phyloP scores from a whole-genome alignment of 2,329 filamentous ascomycete species.

The Fusarium sulawesiense region DNA sequence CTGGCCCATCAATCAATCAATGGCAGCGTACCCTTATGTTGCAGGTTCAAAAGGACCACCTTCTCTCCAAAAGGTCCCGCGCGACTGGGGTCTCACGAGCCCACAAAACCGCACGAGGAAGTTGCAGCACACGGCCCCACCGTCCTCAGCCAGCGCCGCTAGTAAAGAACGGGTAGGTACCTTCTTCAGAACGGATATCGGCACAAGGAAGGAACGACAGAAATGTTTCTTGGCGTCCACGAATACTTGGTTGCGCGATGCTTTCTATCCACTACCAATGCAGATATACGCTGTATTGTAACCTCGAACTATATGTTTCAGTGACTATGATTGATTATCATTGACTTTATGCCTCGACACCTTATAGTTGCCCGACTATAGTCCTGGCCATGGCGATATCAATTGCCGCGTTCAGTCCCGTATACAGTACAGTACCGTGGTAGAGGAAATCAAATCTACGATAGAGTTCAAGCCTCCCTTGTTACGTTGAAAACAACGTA shows the following conservation, averaged over 20 bases:
- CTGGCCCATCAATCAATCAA: conserved; percentile 3
- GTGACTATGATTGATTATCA: conserved; percentile 4
- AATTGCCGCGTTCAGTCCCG: conserved; percentile 15
- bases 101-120: conserved; percentile 44
- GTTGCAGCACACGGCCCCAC: conserved; percentile 35
- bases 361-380: background rate
- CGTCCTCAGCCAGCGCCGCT: conserved; percentile 31
- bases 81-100: conserved; percentile 38
- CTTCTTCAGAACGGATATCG: conserved; percentile 23
- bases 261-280: conserved; percentile 18
- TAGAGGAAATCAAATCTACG: conserved; percentile 16
- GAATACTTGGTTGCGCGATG: conserved; percentile 3
- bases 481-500: conserved; percentile 13
- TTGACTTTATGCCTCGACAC: background rate
- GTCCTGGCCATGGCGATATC: background rate
- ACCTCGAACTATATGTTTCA: conserved; percentile 15
- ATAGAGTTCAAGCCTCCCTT: conserved; percentile 28
- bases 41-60: conserved; percentile 42
- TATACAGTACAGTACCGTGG: background rate
- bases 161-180: conserved; percentile 44
- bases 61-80: conserved; percentile 48
- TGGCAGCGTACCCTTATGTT: conserved; percentile 25
- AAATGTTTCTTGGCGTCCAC: conserved; percentile 13
- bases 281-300: conserved; percentile 9
- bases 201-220: conserved; percentile 16